Conservation (phyloP, 306 rosid genomes). For the Erythrophleum fordii region DNA sequence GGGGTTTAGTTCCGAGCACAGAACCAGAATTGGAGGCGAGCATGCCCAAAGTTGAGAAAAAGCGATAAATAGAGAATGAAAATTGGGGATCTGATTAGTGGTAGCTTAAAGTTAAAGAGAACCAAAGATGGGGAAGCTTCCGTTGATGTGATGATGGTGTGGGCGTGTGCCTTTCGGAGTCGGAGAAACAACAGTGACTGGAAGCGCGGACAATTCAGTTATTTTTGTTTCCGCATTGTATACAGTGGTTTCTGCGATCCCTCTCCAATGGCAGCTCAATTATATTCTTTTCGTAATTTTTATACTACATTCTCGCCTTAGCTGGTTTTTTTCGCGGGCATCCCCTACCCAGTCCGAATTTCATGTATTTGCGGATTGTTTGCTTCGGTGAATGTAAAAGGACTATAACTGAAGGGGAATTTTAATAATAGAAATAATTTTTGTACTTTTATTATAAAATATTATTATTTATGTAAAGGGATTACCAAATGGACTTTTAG, state of each 20-base stretch:
- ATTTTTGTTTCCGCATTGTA: not conserved
- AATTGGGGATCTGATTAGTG: conserved; percentile 5
- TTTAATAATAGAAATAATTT: no score
- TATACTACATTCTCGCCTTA: no score
- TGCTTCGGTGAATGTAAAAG: no score
- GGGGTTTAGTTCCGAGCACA: conserved; percentile 39
- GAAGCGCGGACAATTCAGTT: conserved; percentile 21
- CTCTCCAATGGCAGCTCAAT: not conserved
- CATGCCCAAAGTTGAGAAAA: conserved; percentile 32
- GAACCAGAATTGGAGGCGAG: conserved; percentile 44
- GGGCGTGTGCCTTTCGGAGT: not conserved
- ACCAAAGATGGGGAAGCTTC: not conserved
- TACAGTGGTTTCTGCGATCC: not conserved
- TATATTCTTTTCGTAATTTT: no score
- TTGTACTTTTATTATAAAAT: no score
- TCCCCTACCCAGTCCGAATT: no score
- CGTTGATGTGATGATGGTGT: not conserved
- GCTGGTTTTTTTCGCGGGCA: no score
- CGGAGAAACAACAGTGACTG: not conserved
- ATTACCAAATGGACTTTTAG: no score
- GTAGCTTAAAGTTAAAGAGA: conserved; percentile 12
- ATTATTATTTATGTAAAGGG: no score
- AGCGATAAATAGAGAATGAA: not conserved
- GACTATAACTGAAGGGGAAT: no score
- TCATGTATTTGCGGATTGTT: no score